These are phyloP conservation scores for Tetraselmis striata DNA, from an alignment of 139 green algal genomes.

Conservation along the genomic window DNA sequence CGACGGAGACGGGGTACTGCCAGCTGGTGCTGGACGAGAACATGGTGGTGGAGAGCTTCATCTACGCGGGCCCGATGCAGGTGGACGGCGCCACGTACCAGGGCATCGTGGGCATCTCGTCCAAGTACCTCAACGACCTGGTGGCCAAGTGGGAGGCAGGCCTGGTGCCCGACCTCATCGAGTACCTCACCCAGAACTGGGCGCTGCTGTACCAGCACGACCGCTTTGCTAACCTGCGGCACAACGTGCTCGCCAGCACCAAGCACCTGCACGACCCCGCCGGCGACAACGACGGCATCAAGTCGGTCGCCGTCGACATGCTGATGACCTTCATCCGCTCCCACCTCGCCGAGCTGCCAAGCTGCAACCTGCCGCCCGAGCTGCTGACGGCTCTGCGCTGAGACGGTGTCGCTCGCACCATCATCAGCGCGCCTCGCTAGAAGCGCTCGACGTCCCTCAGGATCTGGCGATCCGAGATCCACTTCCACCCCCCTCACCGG, in stretches of 20 bases:
- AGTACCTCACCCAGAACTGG: constrained; percentile 36
- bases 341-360: not conserved
- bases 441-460: no score
- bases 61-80: not conserved
- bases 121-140: constrained; percentile 19
- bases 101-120: constrained; percentile 9
- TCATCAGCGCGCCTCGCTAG: no score
- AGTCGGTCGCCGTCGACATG: not conserved
- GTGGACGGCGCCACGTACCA: not conserved
- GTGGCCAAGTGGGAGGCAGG: constrained; percentile 14
- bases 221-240: constrained; percentile 27
- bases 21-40: constrained; percentile 19
- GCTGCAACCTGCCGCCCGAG: not conserved
- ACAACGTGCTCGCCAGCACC: not conserved
- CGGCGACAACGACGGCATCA: not conserved
- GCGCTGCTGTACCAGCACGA: constrained; percentile 42
- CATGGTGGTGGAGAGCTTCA: constrained; percentile 1
- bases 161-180: constrained; percentile 19
- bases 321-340: not conserved
- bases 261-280: not conserved
- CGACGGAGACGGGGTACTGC: constrained; percentile 22
- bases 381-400: not conserved
- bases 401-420: no score
- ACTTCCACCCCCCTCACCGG: no score
- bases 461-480: no score